Base-by-base conservation (phyloP, 768 basidiomycete species). In the Hebeloma cylindrosporum region DNA sequence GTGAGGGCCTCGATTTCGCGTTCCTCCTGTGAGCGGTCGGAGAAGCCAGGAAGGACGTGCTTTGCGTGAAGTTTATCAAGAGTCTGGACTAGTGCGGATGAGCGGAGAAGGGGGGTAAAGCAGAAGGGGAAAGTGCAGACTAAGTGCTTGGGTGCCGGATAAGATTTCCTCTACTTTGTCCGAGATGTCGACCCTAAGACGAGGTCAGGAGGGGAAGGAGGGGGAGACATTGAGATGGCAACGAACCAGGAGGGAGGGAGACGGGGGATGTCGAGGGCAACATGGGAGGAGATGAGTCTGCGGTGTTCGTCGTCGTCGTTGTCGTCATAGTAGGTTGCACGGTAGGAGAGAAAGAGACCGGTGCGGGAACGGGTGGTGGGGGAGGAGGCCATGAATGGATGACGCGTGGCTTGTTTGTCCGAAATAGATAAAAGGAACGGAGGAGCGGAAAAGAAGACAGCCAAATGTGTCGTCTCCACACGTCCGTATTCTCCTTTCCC, bases 51-150 rank as follows among this genome's bases (percentile, higher is more conserved):
- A 5, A 99, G 79, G 45, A 86, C 87, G 64, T 96, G 94, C 63
- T 90, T 96, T 53, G 95, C 90, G 56, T 99, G 95, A 4, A 99
- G 81, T 64, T 89, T 96, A 66, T 98, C 96, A 29, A 99, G 83
- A 5, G 79, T 69, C n/a, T 74, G 66, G 60, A 98, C 96, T 98
- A 65, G 53, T 43, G 34, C 53, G 26, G 44, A 32, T 37, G 39
- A 41, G 48, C 48, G 48, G 51, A 35, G 42, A 52, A 27, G 39
- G 43, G 38, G 47, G 51, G 44, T 50, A 54, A 51, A 45, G 50
- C 43, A 53, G 40, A 40, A 47, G 34, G 39, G 45, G 39, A 48
- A 52, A 48, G 56, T 52, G 47, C 45, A 10, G 45, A 57, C 83
- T 60, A 65, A 96, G 94, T 89, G 75, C 94, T 41, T 81, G 79